Evolutionary conservation across 2,329 filamentous ascomycete genomes (phyloP).

Genomic region (Aspergillus eucalypticola): DNA sequence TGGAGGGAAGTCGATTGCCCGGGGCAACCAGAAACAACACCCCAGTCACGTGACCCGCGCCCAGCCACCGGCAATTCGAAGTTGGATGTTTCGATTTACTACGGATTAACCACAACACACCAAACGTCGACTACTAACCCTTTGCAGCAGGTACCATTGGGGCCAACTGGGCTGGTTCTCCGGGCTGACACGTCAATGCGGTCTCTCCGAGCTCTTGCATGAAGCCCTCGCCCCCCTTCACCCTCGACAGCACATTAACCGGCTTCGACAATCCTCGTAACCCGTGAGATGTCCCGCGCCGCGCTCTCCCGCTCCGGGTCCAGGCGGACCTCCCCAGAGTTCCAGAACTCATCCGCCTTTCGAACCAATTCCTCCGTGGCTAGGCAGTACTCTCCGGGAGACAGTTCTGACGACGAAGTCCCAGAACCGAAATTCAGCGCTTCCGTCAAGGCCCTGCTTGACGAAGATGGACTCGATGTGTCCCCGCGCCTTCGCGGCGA

Average conservation of each 20-base stretch:
- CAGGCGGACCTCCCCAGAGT: constrained; percentile 35
- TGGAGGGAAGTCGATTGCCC: not conserved
- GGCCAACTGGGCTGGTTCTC: constrained; percentile 17
- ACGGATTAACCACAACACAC: not conserved
- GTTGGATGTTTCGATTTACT: constrained; percentile 8
- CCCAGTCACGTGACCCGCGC: constrained; percentile 4
- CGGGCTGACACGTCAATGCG: constrained; percentile 20
- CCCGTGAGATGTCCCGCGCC: constrained; percentile 40
- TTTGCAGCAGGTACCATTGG: constrained; percentile 3
- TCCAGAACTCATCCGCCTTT: constrained; percentile 19
- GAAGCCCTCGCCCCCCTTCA: constrained; percentile 41
- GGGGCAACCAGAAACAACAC: constrained; percentile 3
- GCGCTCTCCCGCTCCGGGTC: constrained; percentile 37
- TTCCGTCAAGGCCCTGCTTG: constrained; percentile 80
- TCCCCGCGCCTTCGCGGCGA: constrained; percentile 46
- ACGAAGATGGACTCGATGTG: constrained; percentile 52
- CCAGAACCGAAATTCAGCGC: constrained; percentile 89
- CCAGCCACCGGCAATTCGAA: constrained; percentile 10
- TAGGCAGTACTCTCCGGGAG: constrained; percentile 57
- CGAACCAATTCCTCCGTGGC: constrained; percentile 25
- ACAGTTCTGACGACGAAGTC: constrained; percentile 94
- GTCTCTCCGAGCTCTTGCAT: constrained; percentile 20
- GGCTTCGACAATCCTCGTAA: constrained; percentile 36
- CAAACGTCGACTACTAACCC: constrained; percentile 8
- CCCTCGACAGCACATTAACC: constrained; percentile 34